Conservation (phyloP, 371 early-diverging fungal species). For the Thermomucor indicae-seudaticae region DNA sequence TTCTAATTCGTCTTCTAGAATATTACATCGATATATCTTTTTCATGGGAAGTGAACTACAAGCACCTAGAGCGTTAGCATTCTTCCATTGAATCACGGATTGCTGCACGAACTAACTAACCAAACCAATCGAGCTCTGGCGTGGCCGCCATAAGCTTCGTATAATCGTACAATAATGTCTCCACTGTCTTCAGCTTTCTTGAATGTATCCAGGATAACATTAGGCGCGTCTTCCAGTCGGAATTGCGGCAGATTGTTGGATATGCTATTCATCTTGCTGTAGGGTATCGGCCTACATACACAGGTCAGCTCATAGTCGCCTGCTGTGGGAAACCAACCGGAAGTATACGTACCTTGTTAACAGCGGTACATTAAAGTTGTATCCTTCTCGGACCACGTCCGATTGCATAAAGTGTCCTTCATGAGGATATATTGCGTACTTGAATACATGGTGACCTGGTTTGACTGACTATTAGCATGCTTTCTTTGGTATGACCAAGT, state of each 20-base stretch:
- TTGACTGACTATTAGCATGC: not conserved
- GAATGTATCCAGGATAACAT: conserved; percentile 83
- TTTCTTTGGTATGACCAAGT: not conserved
- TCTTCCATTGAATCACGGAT: not conserved
- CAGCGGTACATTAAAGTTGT: conserved; percentile 86
- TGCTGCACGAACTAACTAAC: conserved; percentile 27
- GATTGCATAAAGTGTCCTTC: conserved; percentile 72
- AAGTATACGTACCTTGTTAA: conserved; percentile 46
- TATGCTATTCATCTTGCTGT: conserved; percentile 1
- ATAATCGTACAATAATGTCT: conserved; percentile 75
- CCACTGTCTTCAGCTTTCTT: conserved; percentile 80
- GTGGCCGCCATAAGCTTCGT: conserved; percentile 93
- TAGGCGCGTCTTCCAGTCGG: conserved; percentile 55
- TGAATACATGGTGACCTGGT: conserved; percentile 74
- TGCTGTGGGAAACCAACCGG: not conserved
- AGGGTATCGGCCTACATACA: conserved; percentile 4
- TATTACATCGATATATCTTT: conserved; percentile 62
- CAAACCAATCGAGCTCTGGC: conserved; percentile 55
- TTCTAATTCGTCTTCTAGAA: conserved; percentile 69
- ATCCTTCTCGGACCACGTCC: conserved; percentile 80
- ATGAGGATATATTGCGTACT: conserved; percentile 91
- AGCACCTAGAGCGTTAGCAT: conserved; percentile 28
- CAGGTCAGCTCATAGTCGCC: not conserved
- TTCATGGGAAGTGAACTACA: conserved; percentile 44
- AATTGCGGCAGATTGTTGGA: conserved; percentile 39